Base-by-base conservation (phyloP, 2,329 filamentous ascomycete genomes). In the Sporothrix euskadiensis region DNA sequence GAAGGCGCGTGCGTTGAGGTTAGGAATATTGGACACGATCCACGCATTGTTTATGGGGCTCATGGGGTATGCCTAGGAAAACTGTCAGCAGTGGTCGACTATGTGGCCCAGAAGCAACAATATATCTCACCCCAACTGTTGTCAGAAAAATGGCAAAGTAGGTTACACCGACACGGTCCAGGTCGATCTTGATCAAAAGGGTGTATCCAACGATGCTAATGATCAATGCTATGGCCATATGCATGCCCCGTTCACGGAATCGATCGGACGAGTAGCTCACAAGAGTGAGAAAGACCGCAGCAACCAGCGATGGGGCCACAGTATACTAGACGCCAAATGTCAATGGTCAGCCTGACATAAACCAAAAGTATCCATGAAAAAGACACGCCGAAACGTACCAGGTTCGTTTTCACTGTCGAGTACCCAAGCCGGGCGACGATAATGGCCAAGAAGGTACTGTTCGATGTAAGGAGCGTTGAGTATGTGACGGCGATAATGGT, bases 101-200 rank as follows among this genome's bases (percentile, higher is more conserved):
- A 35, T 1, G 35, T 2, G 5, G 35, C 8, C 35, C 35, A 26
- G 35, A 5, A 35, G 35, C 35, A 35, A 35, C 3, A 35, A 4
- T 35, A 56, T 49, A 6, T 49, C 52, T 63, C 41, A 63, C 59
- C 14, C 59, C 59, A 9, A 63, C 32, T 14, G 59, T 63, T 10
- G 30, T 39, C 30, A 63, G 39, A n/a, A 63, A 63, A 8, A 63
- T 63, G 32, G 59, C 59, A 39, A 63, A 39, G 14, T 63, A 63
- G 4, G 16, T n/a, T 32, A 63, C 16, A 19, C 30, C 30, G 14
- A 63, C 32, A 6, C 32, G 30, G 12, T 16, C 16, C 26, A n/a
- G 30, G 32, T n/a, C 32, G 32, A 39, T n/a, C 8, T 5, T 41
- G 12, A 35, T 35, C 2, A 63, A 16, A 19, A 63, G 30, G 14